Percentiles rank a stretch among this genome's conserved stretches.
phyloP scores from a whole-genome alignment of 1,139 yeast genomes.

The Protomyces inundatus region DNA sequence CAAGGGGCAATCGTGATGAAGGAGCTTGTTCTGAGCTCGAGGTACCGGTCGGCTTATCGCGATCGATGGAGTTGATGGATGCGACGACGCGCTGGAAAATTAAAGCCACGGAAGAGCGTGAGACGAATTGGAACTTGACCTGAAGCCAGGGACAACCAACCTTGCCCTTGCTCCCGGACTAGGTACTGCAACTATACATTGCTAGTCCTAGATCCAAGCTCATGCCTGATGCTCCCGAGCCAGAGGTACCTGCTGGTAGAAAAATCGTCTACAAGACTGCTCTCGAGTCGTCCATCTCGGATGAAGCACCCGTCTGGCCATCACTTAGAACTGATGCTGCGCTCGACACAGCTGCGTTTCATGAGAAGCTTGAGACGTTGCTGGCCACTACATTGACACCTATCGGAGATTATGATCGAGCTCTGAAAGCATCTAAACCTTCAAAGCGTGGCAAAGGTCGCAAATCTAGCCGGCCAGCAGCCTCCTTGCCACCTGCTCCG shows the following conservation, averaged over 20 bases:
- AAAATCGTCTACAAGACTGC: not conserved
- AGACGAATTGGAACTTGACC: too few species aligned
- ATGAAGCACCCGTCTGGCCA: not conserved
- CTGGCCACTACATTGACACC: not conserved
- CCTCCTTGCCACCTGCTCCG: not conserved
- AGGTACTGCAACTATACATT: too few species aligned
- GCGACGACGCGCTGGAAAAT: not conserved
- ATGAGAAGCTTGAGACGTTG: not conserved
- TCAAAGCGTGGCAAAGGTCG: not conserved
- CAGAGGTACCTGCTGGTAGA: not conserved
- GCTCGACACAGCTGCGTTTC: not conserved
- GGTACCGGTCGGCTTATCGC: too few species aligned
- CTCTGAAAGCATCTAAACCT: not conserved
- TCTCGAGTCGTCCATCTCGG: not conserved
- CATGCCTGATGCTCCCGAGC: too few species aligned
- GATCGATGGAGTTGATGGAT: not conserved
- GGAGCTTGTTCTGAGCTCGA: not conserved
- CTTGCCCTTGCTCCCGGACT: too few species aligned
- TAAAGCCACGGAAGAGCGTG: too few species aligned
- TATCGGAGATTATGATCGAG: not conserved
- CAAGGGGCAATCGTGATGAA: not conserved
- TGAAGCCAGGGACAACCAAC: too few species aligned
- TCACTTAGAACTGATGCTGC: not conserved
- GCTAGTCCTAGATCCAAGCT: too few species aligned
- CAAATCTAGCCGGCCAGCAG: not conserved